phyloP scores from a whole-genome alignment of 2,329 filamentous ascomycete genomes.

The Thyridium curvatum region DNA sequence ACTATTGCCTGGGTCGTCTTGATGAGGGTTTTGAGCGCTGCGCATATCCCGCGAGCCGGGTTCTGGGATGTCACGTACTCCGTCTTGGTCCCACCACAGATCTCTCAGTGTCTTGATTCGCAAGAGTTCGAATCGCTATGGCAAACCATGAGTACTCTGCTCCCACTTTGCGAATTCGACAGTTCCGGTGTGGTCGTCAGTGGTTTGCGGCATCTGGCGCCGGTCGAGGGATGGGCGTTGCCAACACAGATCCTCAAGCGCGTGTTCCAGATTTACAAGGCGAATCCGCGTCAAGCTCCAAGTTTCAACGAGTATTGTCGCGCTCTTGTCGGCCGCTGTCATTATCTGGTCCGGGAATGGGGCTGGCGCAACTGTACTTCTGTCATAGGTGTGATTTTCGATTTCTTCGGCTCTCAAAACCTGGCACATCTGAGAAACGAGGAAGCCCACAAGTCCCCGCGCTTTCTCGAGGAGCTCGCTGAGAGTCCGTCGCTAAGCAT shows the following conservation, averaged over 20 bases:
- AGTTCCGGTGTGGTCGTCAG: constrained; percentile 40
- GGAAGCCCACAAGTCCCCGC: constrained; percentile 53
- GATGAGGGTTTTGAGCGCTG: constrained; percentile 45
- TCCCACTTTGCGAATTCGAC: constrained; percentile 57
- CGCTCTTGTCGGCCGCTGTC: constrained; percentile 52
- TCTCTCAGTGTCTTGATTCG: constrained; percentile 30
- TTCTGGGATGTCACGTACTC: constrained; percentile 56
- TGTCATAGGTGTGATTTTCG: constrained; percentile 56
- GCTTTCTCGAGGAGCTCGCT: constrained; percentile 52
- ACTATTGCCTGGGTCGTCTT: constrained; percentile 53
- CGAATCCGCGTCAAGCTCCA: constrained; percentile 46
- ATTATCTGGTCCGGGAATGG: constrained; percentile 59
- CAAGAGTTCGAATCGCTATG: constrained; percentile 49
- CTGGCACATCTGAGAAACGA: constrained; percentile 60
- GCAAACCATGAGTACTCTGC: constrained; percentile 51
- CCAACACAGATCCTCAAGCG: constrained; percentile 50
- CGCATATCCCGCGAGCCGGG: constrained; percentile 41
- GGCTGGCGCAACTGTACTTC: constrained; percentile 54
- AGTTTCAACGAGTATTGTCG: constrained; percentile 63
- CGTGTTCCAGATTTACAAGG: constrained; percentile 52
- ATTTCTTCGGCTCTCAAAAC: constrained; percentile 60
- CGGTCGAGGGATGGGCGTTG: constrained; percentile 54
- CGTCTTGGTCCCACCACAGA: constrained; percentile 28
- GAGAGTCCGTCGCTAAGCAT: constrained; percentile 39
- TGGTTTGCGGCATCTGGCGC: constrained; percentile 25